Evolutionary conservation across 306 rosid species (phyloP), one percentile per base, ranked within the genome.

Genomic region (Trichosanthes cucumerina): DNA sequence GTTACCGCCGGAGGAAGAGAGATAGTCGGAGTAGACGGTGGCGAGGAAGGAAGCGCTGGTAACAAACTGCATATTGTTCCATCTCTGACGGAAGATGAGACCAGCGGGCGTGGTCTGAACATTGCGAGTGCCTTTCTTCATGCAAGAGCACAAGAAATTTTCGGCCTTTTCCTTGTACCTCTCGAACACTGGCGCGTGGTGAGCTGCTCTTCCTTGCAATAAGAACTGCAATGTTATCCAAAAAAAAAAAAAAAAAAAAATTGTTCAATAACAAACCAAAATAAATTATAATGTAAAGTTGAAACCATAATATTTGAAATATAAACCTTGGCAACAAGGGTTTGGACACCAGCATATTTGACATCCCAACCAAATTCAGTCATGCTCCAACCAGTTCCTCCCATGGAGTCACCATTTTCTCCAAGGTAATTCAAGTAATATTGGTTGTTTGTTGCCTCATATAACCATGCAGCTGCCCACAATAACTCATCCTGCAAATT

Each of bases 401-500:
- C 99, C 92, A 95, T 84, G 84, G 92, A 84, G 33, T 91, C 97
- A 12, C 91, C 97, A 73, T 95, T 95, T 52, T 84, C 87, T 5
- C 91, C 99, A 5, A 95, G 92, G 89, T 95, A 95, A 86, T 88
- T 84, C 87, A 95, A 88, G 89, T 92, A 95, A 79, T 90, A 95
- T 57, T 88, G 81, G 50, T 86, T 88, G 86, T 91, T 82, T 14
- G 90, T 91, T 82, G 99, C 99, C 81, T 95, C 95, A 82, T 87
- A 95, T 81, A 95, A 56, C 99, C 99, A 95, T 0, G 99, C 97
- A 31, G 99, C 99, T 57, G 97, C 99, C 99, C 99, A 95, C 0
- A 95, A 86, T 81, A 95, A 81, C 86, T 95, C 99, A 39, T 95
- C 99, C 99, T 95, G 86, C 58, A 21, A 24, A 71, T 47, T 2